Percentiles rank a stretch among this genome's conserved stretches.
phyloP scores from a whole-genome alignment of 768 basidiomycete genomes.

The Omphalotus guepiniiformis region DNA sequence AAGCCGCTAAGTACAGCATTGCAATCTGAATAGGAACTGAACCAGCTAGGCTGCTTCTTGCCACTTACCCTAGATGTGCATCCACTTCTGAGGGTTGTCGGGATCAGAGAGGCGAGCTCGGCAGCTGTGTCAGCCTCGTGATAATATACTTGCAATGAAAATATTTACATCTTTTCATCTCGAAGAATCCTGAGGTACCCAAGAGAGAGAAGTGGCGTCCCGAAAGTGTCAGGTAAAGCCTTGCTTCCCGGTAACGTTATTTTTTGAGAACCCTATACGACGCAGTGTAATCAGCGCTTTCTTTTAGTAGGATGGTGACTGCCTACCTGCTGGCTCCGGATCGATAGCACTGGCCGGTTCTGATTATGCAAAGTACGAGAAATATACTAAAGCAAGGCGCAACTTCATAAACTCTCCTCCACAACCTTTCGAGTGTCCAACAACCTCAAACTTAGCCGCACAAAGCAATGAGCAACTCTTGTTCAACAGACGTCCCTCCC shows the following conservation, averaged over 20 bases:
- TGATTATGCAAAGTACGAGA: constrained; percentile 33
- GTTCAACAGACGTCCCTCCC: constrained; percentile 50
- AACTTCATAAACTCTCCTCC: constrained; percentile 11
- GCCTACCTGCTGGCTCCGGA: constrained; percentile 4
- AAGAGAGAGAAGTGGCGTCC: constrained; percentile 34
- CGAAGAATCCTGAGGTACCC: constrained; percentile 16
- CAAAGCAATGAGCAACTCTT: constrained; percentile 42
- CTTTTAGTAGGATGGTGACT: background rate
- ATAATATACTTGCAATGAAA: background rate
- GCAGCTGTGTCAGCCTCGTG: constrained; percentile 4
- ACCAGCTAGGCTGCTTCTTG: no score
- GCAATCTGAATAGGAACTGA: no score
- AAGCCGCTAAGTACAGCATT: no score
- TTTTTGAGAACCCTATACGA: constrained; percentile 37
- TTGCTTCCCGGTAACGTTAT: constrained; percentile 38
- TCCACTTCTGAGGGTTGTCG: no score
- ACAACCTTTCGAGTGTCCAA: constrained; percentile 35
- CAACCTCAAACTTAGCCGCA: constrained; percentile 50
- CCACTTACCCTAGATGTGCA: no score
- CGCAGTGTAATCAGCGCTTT: constrained; percentile 29
- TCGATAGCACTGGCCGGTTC: constrained; percentile 23
- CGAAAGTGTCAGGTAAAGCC: constrained; percentile 36
- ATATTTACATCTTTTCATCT: background rate
- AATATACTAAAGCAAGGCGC: constrained; percentile 36
- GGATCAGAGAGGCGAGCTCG: background rate